Base-by-base conservation (phyloP, 139 green algal genomes). In the Gonium pectorale region DNA sequence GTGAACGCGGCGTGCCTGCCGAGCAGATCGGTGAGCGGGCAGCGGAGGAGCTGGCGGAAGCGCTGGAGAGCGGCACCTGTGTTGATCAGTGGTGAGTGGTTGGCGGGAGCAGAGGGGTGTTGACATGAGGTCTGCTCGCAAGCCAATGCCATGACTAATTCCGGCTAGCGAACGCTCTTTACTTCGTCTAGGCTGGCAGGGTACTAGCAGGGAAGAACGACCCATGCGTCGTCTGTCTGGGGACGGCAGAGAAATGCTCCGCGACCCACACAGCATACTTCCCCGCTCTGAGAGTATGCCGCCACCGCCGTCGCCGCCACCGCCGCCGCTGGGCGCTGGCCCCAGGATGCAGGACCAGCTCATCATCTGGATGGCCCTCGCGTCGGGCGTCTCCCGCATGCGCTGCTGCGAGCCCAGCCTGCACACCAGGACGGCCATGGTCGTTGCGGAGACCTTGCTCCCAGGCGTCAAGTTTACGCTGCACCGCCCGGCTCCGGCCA, bases 281-380 rank as follows among this genome's bases (percentile, higher is more conserved):
- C n/a, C n/a, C n/a, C n/a, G n/a, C n/a, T n/a, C n/a, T n/a, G n/a
- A n/a, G n/a, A n/a, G n/a, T n/a, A n/a, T n/a, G n/a, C n/a, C n/a
- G n/a, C n/a, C n/a, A n/a, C n/a, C n/a, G n/a, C n/a, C n/a, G n/a
- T n/a, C n/a, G n/a, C n/a, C n/a, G n/a, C 49, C 49, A 56, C 49
- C 17, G 49, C 49, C 17, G 49, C 49, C 17, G 49, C 49, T 56
- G 49, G 13, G 49, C 49, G 13, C 49, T 56, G 21, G 21, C 38
- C 31, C 27, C 86, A 94, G 89, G 90, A 64, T 94, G 89, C 88
- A 95, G 72, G 95, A 97, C 80, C 95, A 98, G 89, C 88, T 98
- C 7, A 91, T 98, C 63, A 86, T 97, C 4, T 98, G 95, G 82
- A 96, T 97, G 92, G 95, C 95, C 0, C 81, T 98, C 37, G 94